Conservation (phyloP, 1,139 yeast species). For the Komagataea norvegica region DNA sequence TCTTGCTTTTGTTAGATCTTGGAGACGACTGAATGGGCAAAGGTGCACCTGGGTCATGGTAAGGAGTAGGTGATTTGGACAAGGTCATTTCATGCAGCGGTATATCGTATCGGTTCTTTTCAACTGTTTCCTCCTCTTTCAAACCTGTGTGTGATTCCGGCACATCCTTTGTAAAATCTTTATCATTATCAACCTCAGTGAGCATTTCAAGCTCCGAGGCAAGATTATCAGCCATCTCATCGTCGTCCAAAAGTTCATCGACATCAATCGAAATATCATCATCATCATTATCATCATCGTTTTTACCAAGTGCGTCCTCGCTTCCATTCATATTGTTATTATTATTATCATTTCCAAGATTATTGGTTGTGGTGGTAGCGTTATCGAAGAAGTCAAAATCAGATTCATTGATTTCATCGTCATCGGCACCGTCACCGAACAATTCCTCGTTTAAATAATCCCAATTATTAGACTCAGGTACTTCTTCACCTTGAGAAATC, state of each 20-base stretch:
- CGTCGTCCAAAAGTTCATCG: conserved; percentile 13
- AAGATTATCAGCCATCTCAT: conserved; percentile 13
- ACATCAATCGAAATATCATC: conserved; percentile 2
- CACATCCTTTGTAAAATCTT: not conserved
- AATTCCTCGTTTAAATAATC: conserved; percentile 37
- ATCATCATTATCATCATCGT: conserved; percentile 4
- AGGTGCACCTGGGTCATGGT: conserved; percentile 81
- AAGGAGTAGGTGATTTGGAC: conserved; percentile 50
- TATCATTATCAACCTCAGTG: conserved; percentile 11
- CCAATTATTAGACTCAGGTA: conserved; percentile 28
- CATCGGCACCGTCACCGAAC: conserved; percentile 34
- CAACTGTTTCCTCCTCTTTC: not conserved
- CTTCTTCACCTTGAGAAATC: conserved; percentile 22
- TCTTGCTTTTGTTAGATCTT: conserved; percentile 36
- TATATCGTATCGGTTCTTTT: conserved; percentile 35
- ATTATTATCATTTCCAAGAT: not conserved
- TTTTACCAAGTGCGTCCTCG: conserved; percentile 1
- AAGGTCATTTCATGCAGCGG: conserved; percentile 56
- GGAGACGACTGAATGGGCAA: conserved; percentile 68
- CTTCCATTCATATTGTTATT: not conserved
- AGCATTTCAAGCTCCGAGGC: conserved; percentile 19
- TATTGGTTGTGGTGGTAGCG: too few species aligned
- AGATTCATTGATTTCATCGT: conserved; percentile 31
- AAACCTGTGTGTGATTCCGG: not conserved
- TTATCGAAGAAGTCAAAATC: conserved; percentile 40